Percentiles rank a stretch among this genome's conserved stretches.
phyloP scores from a whole-genome alignment of 306 rosid species.

The Hippophae tibetana region DNA sequence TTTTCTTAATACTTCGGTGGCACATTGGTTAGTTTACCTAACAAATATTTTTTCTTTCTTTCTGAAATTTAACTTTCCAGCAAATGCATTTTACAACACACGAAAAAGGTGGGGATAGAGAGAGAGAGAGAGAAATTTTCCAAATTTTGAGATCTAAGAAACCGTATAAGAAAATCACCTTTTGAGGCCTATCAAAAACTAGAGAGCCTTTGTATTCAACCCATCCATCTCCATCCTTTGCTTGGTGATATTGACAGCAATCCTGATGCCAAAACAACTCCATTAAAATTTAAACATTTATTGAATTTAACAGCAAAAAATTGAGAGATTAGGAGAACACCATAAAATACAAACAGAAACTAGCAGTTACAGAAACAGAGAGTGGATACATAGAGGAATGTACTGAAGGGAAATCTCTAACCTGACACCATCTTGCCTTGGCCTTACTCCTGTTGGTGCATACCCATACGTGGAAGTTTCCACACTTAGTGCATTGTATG shows the following conservation, averaged over 20 bases:
- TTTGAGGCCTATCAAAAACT: conserved; percentile 70
- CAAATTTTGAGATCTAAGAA: not conserved
- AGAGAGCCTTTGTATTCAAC: conserved; percentile 90
- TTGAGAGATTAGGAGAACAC: not conserved
- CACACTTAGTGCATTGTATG: conserved; percentile 91
- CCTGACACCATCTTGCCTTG: conserved; percentile 99
- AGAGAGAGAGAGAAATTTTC: not conserved
- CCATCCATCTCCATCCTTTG: conserved; percentile 99
- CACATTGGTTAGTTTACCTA: too few relatives aligned
- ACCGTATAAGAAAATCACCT: conserved; percentile 32
- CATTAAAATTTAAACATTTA: conserved; percentile 10
- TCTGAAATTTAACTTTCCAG: too few relatives aligned
- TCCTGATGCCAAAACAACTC: conserved; percentile 49
- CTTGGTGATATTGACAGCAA: conserved; percentile 97
- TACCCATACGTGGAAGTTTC: conserved; percentile 94
- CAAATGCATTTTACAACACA: not conserved
- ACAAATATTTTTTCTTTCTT: too few relatives aligned
- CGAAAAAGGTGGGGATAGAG: not conserved
- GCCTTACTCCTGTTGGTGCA: conserved; percentile 89
- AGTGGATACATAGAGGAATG: conserved; percentile 1
- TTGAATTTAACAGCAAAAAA: conserved; percentile 15
- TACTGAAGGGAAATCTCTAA: conserved; percentile 22
- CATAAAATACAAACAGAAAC: conserved; percentile 1
- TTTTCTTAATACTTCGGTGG: too few relatives aligned
- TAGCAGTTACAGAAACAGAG: not conserved